Evolutionary conservation across 1,284 basidiomycete species (phyloP).

Genomic region (Ceraceosorus guamensis): DNA sequence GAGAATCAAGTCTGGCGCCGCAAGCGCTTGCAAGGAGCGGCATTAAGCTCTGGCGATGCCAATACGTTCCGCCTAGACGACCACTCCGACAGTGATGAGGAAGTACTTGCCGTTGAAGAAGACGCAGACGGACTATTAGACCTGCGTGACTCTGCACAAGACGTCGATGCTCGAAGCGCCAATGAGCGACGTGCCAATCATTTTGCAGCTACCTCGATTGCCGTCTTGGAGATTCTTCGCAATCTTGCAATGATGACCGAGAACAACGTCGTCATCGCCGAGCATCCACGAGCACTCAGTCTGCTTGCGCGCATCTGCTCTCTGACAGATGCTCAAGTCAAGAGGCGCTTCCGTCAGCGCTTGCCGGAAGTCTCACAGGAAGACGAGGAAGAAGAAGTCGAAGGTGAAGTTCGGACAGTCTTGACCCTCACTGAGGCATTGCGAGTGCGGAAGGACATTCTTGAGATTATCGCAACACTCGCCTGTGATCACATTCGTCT

Average conservation of each 20-base stretch:
- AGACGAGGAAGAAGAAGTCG: constrained; percentile 1
- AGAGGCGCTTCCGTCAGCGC: constrained; percentile 1
- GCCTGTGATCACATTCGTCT: constrained; percentile 55
- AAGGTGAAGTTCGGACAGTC: constrained; percentile 13
- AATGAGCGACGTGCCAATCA: constrained; percentile 25
- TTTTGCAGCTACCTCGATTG: constrained; percentile 60
- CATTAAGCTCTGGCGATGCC: neutral
- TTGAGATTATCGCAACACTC: constrained; percentile 67
- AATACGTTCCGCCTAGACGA: neutral
- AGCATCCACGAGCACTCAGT: constrained; percentile 61
- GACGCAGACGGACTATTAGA: constrained; percentile 1
- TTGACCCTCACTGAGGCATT: constrained; percentile 53
- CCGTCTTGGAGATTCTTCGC: constrained; percentile 72
- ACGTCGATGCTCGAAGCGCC: constrained; percentile 1
- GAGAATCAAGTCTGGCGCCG: constrained; percentile 30
- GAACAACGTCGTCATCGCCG: constrained; percentile 64
- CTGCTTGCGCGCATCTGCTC: constrained; percentile 51
- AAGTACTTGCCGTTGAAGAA: neutral
- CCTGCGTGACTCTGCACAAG: neutral
- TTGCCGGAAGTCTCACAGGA: neutral
- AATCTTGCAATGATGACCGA: constrained; percentile 71
- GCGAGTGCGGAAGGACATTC: constrained; percentile 67
- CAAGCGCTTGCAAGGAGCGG: constrained; percentile 2
- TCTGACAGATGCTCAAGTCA: neutral
- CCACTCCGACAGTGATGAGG: neutral